phyloP scores from a whole-genome alignment of 208 protist species.

The Strigomonas culicis region DNA sequence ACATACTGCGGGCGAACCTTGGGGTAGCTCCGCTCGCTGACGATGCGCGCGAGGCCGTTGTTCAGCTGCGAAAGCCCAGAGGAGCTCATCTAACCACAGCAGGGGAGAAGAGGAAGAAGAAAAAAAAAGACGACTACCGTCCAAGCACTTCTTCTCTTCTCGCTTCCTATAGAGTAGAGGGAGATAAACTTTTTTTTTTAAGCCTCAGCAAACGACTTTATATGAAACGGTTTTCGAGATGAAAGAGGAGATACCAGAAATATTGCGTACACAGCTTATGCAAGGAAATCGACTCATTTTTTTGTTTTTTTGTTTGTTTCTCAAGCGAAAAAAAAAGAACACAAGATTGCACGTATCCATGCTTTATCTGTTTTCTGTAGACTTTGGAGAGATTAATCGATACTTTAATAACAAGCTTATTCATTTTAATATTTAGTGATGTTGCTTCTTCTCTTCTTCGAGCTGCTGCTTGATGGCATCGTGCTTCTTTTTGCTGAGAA shows the following conservation, averaged over 20 bases:
- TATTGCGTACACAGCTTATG: conserved; percentile 3
- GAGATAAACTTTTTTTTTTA: no score
- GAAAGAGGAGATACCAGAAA: no score
- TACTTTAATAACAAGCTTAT: no score
- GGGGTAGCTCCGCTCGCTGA: conserved; percentile 51
- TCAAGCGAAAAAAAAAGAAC: conserved; percentile 12
- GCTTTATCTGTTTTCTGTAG: no score
- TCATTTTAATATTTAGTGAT: neutral
- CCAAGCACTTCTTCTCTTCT: conserved; percentile 1
- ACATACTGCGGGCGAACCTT: conserved; percentile 31
- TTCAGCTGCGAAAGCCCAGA: conserved; percentile 42
- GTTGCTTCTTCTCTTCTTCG: conserved; percentile 13
- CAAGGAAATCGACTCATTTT: conserved; percentile 13
- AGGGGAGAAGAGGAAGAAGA: neutral
- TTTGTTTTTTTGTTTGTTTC: conserved; percentile 6
- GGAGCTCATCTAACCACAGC: neutral
- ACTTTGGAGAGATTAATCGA: no score
- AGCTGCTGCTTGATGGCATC: conserved; percentile 20
- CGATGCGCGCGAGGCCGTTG: conserved; percentile 59
- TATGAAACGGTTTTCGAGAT: no score
- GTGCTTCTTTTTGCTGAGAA: conserved; percentile 47
- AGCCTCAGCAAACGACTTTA: no score
- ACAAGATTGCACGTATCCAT: no score
- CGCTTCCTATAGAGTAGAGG: no score
- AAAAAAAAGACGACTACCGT: conserved; percentile 1